Evolutionary conservation across 495 filamentous ascomycete genomes (phyloP), one percentile per base, ranked within the genome.

Genomic region (Aspergillus bertholletiae): DNA sequence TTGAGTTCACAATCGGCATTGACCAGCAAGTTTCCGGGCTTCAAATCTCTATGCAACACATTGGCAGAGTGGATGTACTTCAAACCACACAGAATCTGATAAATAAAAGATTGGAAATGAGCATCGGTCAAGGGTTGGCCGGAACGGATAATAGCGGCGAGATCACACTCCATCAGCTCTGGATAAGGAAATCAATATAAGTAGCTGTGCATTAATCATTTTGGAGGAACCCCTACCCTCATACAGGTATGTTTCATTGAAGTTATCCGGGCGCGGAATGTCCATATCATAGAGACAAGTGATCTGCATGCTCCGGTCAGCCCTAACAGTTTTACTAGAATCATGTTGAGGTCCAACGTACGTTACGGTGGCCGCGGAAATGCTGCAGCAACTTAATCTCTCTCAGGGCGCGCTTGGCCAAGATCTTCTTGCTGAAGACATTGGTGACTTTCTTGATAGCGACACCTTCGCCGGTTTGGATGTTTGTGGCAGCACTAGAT

Each of bases 221-320:
- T 2, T 46, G 24, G 9, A 0, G 28, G 26, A 18, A 35, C 39
- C 53, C 75, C 61, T 73, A 96, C 93, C 94, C 82, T 97, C 93
- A 63, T 97, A 97, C 40, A 98, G 85, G 78, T 98, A 98, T 49
- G 90, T 93, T 77, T 98, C 94, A 73, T 97, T 98, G 76, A 98
- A 98, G 76, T 95, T 96, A 32, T 98, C 93, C 26, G 94, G 94
- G 67, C 90, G 81, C 37, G 94, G 94, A 65, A 98, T 97, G 67
- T 98, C 94, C 94, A 98, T 97, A 74, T 97, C 95, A 75, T 97
- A 98, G 43, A 98, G 82, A 73, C 94, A 97, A 54, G 94, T 97
- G 70, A 98, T 98, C 94, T 96, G 63, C 54, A 52, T 20, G 41
- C 57, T 47, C 9, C 2, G 28, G 69, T 72, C 66, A 72, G 70